Conservation (phyloP, 305 asterid genomes). For the Fraxinus albicans region DNA sequence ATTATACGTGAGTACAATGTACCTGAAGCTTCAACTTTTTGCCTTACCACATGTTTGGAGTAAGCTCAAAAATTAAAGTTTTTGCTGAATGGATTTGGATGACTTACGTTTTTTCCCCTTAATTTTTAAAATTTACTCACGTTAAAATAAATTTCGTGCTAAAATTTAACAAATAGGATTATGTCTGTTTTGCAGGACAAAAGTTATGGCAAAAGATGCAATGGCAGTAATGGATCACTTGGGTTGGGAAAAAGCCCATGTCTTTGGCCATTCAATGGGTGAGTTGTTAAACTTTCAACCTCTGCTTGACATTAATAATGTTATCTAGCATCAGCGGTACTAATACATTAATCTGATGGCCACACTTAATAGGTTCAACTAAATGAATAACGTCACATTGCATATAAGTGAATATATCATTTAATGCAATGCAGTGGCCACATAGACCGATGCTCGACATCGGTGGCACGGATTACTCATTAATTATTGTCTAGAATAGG, state of each 20-base stretch:
- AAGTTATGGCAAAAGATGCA: conserved; percentile 92
- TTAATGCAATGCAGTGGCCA: not conserved
- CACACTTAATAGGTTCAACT: not conserved
- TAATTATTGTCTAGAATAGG: not conserved
- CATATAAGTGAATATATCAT: not conserved
- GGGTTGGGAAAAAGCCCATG: conserved; percentile 89
- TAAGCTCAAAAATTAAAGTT: not conserved
- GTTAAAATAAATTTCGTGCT: not conserved
- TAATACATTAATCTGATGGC: not conserved
- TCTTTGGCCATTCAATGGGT: conserved; percentile 99
- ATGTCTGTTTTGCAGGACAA: conserved; percentile 50
- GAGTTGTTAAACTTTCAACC: conserved; percentile 33
- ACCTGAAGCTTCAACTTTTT: not conserved
- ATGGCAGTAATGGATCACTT: conserved; percentile 91
- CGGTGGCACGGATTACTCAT: not conserved
- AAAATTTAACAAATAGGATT: not conserved
- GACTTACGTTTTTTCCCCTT: not conserved
- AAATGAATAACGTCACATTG: not conserved
- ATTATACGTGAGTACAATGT: conserved; percentile 54
- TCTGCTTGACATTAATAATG: conserved; percentile 24
- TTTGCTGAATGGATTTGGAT: not conserved
- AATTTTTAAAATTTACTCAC: not conserved
- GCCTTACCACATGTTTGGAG: not conserved
- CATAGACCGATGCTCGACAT: not conserved
- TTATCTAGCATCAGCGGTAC: no score